These are phyloP conservation scores for Pythium aphanidermatum DNA, from an alignment of 352 stramenopile species.

Conservation along the genomic window DNA sequence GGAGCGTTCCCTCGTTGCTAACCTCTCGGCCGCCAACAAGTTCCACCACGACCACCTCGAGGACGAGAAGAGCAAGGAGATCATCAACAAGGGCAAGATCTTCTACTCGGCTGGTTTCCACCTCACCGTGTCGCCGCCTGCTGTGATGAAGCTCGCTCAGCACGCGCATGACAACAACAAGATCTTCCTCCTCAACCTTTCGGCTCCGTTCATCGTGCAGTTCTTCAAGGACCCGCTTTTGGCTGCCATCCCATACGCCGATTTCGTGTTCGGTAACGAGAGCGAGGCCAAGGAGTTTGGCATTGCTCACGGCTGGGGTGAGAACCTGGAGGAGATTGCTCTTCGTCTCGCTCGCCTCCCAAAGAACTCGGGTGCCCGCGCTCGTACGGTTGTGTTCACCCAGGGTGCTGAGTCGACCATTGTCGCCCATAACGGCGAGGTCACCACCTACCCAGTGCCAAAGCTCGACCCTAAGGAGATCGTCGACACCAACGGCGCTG, in stretches of 20 bases:
- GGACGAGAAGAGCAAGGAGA: constrained; percentile 87
- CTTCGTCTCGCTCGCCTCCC: constrained; percentile 90
- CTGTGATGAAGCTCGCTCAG: constrained; percentile 91
- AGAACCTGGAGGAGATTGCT: constrained; percentile 88
- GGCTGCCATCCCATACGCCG: constrained; percentile 91
- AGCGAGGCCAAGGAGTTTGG: constrained; percentile 95
- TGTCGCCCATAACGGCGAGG: constrained; percentile 92
- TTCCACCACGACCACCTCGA: constrained; percentile 92
- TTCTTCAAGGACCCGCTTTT: constrained; percentile 97
- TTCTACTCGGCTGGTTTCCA: constrained; percentile 99
- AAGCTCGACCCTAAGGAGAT: constrained; percentile 86
- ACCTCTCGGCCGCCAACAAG: constrained; percentile 98
- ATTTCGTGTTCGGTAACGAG: constrained; percentile 99
- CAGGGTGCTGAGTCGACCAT: constrained; percentile 95
- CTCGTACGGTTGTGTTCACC: constrained; percentile 97
- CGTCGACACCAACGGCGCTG: constrained; percentile 99
- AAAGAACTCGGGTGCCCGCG: constrained; percentile 89
- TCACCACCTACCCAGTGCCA: constrained; percentile 91
- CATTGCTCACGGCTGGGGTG: constrained; percentile 86
- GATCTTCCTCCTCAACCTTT: constrained; percentile 96
- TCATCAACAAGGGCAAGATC: constrained; percentile 92
- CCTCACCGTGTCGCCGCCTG: constrained; percentile 95
- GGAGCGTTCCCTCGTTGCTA: constrained; percentile 96
- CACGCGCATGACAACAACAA: constrained; percentile 92
- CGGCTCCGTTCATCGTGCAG: constrained; percentile 97